Conservation (phyloP, 441 rosid species). For the Pelargonium fulgidum region DNA sequence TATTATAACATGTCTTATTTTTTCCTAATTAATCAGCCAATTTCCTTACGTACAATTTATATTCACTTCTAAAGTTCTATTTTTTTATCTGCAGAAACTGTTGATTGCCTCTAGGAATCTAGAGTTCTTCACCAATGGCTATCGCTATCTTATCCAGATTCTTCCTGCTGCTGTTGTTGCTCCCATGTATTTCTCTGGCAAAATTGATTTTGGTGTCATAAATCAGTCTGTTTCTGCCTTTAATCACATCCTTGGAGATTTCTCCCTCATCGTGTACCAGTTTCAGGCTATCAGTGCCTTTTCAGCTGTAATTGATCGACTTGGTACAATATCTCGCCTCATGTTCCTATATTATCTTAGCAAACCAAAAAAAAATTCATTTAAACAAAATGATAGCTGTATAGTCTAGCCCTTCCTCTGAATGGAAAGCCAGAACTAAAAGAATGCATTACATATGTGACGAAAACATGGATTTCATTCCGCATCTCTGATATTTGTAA, state of each 20-base stretch:
- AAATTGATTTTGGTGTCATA: conserved; percentile 96
- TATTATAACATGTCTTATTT: no score
- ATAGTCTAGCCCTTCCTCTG: background rate
- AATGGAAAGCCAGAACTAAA: background rate
- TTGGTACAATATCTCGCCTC: conserved; percentile 43
- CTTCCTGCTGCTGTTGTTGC: conserved; percentile 98
- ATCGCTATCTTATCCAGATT: conserved; percentile 90
- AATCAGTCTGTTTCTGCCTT: conserved; percentile 96
- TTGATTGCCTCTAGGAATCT: conserved; percentile 88
- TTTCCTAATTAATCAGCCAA: no score
- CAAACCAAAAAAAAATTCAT: background rate
- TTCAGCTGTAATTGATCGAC: conserved; percentile 92
- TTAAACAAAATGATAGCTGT: background rate
- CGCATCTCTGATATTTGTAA: background rate
- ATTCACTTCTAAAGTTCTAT: background rate
- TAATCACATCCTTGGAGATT: conserved; percentile 90
- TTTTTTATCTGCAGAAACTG: conserved; percentile 50
- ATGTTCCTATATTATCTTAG: conserved; percentile 5
- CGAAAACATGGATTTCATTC: background rate
- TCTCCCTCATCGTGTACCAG: conserved; percentile 87
- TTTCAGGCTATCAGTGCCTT: conserved; percentile 93
- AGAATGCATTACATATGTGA: background rate
- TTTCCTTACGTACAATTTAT: no score
- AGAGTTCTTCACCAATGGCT: conserved; percentile 92
- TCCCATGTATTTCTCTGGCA: conserved; percentile 95